Conservation (phyloP, 305 asterid genomes). For the Salvia sclarea region DNA sequence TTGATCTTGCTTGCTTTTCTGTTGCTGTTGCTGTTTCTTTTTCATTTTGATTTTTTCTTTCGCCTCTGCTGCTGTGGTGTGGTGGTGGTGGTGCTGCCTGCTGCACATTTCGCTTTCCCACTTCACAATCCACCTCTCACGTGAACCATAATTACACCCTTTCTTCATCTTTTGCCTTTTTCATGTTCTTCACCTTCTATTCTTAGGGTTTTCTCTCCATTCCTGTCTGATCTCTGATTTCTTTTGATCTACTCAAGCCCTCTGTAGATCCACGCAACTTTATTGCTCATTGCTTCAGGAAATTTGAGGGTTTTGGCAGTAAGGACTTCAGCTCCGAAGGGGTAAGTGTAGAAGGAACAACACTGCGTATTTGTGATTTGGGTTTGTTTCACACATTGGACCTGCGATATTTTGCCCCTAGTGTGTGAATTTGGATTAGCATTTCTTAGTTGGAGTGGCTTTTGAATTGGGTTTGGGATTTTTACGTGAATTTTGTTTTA, state of each 20-base stretch:
- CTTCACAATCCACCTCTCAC: slow-evolving; percentile 71
- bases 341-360: slow-evolving; percentile 31
- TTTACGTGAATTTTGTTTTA: slow-evolving; percentile 12
- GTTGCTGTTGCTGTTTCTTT: neutral
- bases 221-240: slow-evolving; percentile 38
- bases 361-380: slow-evolving; percentile 29
- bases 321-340: slow-evolving; percentile 23
- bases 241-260: slow-evolving; percentile 46
- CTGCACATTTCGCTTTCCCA: slow-evolving; percentile 69
- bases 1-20: slow-evolving; percentile 16
- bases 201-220: slow-evolving; percentile 35
- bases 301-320: slow-evolving; percentile 32
- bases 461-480: slow-evolving; percentile 30
- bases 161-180: slow-evolving; percentile 29
- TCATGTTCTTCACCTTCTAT: slow-evolving; percentile 12
- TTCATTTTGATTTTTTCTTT: slow-evolving; percentile 19
- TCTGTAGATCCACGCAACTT: slow-evolving; percentile 40
- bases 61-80: slow-evolving; percentile 35
- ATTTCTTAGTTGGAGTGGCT: slow-evolving; percentile 29
- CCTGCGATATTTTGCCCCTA: slow-evolving; percentile 32
- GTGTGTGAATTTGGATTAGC: slow-evolving; percentile 35
- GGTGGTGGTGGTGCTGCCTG: slow-evolving; percentile 49
- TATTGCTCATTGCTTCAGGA: slow-evolving; percentile 23
- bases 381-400: slow-evolving; percentile 29
- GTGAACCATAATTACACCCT: slow-evolving; percentile 53